These are phyloP conservation scores for Colletotrichum sp. DNA, from an alignment of 2,329 filamentous ascomycete species.

Conservation along the genomic window DNA sequence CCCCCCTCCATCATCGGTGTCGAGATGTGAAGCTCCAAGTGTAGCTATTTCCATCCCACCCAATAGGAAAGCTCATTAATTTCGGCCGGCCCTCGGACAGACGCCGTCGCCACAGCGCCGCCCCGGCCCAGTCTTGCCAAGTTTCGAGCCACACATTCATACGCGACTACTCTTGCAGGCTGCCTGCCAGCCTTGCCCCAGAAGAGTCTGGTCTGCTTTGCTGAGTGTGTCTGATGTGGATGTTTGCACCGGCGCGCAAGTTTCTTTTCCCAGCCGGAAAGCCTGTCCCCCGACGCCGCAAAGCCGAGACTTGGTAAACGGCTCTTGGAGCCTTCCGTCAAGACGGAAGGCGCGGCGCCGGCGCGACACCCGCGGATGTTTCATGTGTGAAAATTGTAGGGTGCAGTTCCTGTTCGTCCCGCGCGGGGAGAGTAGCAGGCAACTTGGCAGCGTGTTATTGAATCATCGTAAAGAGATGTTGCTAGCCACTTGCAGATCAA, in stretches of 20 bases:
- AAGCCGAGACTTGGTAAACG: not conserved
- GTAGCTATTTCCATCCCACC: not conserved
- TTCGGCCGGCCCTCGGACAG: slow-evolving; percentile 1
- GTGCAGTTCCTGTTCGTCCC: not conserved
- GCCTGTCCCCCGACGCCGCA: not conserved
- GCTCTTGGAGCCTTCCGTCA: not conserved
- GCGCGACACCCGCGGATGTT: not conserved
- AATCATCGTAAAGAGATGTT: not conserved
- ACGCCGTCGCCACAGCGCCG: not conserved
- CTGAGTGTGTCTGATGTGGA: not conserved
- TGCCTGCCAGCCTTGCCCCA: not conserved
- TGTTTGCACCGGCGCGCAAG: not conserved
- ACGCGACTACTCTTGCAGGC: not conserved
- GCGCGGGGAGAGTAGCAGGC: not conserved
- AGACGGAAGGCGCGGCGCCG: not conserved
- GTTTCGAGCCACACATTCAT: not conserved
- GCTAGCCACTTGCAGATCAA: not conserved
- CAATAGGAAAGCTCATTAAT: not conserved
- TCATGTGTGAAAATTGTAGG: not conserved
- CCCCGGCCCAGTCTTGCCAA: not conserved
- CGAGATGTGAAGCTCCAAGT: not conserved
- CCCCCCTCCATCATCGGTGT: not conserved
- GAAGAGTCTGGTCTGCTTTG: not conserved
- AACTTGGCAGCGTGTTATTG: not conserved
- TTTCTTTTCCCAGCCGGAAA: not conserved